Percentiles rank a stretch among this genome's conserved stretches.
Conservation (phyloP, 129 eudicot species). For the Saussurea involucrata region DNA sequence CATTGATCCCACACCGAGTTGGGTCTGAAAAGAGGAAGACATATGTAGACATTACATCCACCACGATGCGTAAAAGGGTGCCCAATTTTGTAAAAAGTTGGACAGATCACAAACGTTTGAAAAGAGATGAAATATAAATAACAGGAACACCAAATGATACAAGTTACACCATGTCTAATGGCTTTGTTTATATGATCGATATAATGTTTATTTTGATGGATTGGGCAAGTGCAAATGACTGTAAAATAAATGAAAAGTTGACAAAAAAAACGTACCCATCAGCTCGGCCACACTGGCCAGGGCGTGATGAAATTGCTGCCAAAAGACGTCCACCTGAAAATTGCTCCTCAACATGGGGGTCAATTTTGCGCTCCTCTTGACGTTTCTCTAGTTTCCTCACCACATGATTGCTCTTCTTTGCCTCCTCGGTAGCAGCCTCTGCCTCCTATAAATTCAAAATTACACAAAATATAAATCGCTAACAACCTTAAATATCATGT, state of each 20-base stretch:
- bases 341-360: conserved; percentile 71
- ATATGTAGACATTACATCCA: too few species aligned
- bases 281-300: conserved; percentile 80
- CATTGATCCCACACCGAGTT: too few species aligned
- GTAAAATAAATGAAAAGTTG: not conserved
- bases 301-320: conserved; percentile 76
- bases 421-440: conserved; percentile 59
- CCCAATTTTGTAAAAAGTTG: too few species aligned
- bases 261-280: conserved; percentile 51
- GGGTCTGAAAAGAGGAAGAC: too few species aligned
- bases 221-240: not conserved
- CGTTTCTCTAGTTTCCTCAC: conserved; percentile 60
- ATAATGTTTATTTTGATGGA: not conserved
- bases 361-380: conserved; percentile 61
- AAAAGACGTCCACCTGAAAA: conserved; percentile 67
- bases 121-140: not conserved
- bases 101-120: too few species aligned
- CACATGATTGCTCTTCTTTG: conserved; percentile 71
- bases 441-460: conserved; percentile 30
- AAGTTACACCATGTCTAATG: not conserved
- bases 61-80: too few species aligned
- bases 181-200: not conserved
- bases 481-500: not conserved
- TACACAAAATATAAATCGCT: not conserved
- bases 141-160: not conserved